Evolutionary conservation across 1,284 basidiomycete species (phyloP).

Genomic region (Ganoderma leucocontextum): DNA sequence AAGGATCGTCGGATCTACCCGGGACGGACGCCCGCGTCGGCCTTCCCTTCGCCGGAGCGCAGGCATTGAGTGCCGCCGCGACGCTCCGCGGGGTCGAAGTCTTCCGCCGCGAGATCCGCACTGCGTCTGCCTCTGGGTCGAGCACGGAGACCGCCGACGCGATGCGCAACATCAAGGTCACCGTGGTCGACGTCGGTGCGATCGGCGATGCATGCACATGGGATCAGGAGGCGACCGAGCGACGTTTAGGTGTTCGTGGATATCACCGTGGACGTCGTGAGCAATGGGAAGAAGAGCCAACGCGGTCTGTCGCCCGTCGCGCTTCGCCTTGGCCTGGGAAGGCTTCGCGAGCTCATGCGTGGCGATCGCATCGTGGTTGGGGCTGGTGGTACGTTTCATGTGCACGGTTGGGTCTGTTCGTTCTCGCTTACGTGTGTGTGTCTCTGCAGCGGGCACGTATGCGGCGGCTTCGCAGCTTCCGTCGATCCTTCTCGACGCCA

Average conservation of each 20-base stretch:
- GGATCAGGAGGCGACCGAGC: slow-evolving; percentile 58
- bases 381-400: slow-evolving; percentile 67
- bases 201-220: slow-evolving; percentile 47
- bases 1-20: slow-evolving; percentile 74
- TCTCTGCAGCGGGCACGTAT: slow-evolving; percentile 65
- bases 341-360: slow-evolving; percentile 58
- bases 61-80: slow-evolving; percentile 76
- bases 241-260: slow-evolving; percentile 66
- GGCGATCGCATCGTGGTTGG: slow-evolving; percentile 75
- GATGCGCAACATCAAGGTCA: slow-evolving; percentile 69
- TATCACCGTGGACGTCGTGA: slow-evolving; percentile 63
- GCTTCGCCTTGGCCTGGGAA: slow-evolving; percentile 53
- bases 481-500: slow-evolving; percentile 63
- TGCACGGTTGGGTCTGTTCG: slow-evolving; percentile 5
- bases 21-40: slow-evolving; percentile 74
- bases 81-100: slow-evolving; percentile 75
- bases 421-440: slow-evolving; percentile 7
- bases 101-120: slow-evolving; percentile 72
- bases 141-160: slow-evolving; percentile 53
- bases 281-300: slow-evolving; percentile 53
- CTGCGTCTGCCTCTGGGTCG: slow-evolving; percentile 47
- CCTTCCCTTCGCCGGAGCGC: slow-evolving; percentile 72
- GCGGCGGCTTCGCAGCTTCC: slow-evolving; percentile 73
- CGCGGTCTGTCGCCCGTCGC: slow-evolving; percentile 48
- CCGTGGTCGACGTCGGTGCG: slow-evolving; percentile 72